Evolutionary conservation across 495 filamentous ascomycete species (phyloP).

Genomic region (Hypoxylon fuscum): DNA sequence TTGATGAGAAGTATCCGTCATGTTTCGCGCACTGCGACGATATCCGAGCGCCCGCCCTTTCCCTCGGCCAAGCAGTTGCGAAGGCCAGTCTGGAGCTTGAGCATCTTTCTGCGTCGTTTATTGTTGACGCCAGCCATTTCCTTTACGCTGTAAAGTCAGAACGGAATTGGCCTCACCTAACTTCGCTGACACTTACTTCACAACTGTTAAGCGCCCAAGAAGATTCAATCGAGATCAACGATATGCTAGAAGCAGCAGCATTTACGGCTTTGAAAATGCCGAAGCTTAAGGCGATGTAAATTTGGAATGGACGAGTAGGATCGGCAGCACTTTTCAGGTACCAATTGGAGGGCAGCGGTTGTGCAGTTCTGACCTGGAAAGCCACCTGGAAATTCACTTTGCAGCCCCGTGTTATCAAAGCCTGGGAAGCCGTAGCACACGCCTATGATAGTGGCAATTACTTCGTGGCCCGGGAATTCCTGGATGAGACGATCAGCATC

Average conservation of each 20-base stretch:
- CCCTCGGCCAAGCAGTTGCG: constrained; percentile 21
- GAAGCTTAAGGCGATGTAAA: constrained; percentile 46
- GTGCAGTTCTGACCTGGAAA: constrained; percentile 43
- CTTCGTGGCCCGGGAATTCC: not conserved
- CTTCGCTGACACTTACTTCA: constrained; percentile 36
- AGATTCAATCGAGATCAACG: constrained; percentile 23
- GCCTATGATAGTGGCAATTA: not conserved
- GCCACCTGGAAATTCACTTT: constrained; percentile 44
- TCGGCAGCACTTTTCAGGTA: constrained; percentile 44
- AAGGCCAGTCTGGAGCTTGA: constrained; percentile 32
- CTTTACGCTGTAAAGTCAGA: constrained; percentile 29
- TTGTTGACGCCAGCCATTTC: constrained; percentile 39
- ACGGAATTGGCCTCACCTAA: constrained; percentile 41
- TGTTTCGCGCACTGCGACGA: constrained; percentile 14
- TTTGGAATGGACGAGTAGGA: constrained; percentile 47
- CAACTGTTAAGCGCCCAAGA: constrained; percentile 33
- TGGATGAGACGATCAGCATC: not conserved
- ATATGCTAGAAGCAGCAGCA: constrained; percentile 39
- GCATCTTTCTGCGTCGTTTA: constrained; percentile 42
- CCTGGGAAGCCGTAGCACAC: constrained; percentile 45
- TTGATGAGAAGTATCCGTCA: constrained; percentile 1
- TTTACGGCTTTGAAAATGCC: constrained; percentile 46
- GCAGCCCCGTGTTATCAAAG: constrained; percentile 35
- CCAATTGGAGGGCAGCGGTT: constrained; percentile 31
- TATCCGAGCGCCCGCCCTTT: constrained; percentile 18